Base-by-base conservation (phyloP, 2,329 filamentous ascomycete species). In the Verticillium nubilum region DNA sequence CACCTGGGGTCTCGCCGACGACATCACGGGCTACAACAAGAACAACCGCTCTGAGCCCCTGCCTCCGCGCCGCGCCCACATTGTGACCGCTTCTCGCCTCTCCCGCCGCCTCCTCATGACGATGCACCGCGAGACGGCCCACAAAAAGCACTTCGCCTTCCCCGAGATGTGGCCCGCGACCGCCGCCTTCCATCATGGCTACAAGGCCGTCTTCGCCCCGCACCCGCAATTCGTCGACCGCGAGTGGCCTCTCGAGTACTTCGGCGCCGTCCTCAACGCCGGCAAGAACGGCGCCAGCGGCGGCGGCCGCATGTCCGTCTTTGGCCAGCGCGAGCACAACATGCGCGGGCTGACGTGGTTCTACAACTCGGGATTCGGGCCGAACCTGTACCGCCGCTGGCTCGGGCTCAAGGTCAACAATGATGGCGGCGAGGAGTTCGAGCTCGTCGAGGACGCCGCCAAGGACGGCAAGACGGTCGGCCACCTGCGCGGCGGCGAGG, bases 141-240 rank as follows among this genome's bases (percentile, higher is more conserved):
- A 91, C 67, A 88, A 89, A 69, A 93, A 92, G 67, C 90, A 96
- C 73, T 90, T 91, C 64, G 96, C 95, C 78, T 96, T 96, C 72
- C 91, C 92, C 0, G 94, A 98, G 74, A 97, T 97, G 93, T 97
- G 92, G 92, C 91, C 93, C 0, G 88, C 89, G 1, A 95, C 90
- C 0, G 87, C 91, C 1, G 91, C 93, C 1, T 81, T 98, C 10
- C 93, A 97, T 61, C 93, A 97, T 71, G 94, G 94, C 12, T 87
- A 91, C 76, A 98, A 97, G 77, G 92, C 91, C 37, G 92, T 97
- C 15, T 96, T 89, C 65, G 92, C 88, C 2, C 94, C 94, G 1
- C 94, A 98, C 68, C 91, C 93, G 1, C 83, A 96, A 59, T 98
- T 89, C 71, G 85, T 94, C 17, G 93, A 97, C 73, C 87, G 93